phyloP scores from a whole-genome alignment of 495 filamentous ascomycete genomes.

The Cairneyella variabilis region DNA sequence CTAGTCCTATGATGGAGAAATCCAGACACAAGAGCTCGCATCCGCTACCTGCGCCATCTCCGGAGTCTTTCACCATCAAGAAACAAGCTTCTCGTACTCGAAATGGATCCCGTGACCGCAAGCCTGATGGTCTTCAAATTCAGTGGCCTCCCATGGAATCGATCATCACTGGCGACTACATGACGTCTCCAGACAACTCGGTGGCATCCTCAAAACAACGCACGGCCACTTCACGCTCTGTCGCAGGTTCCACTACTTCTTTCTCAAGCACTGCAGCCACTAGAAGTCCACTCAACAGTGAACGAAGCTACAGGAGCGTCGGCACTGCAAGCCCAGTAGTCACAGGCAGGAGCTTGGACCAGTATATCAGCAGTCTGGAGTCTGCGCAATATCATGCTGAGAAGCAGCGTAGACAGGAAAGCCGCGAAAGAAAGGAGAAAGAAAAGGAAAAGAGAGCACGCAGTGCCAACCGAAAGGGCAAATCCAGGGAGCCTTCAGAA shows the following conservation, averaged over 20 bases:
- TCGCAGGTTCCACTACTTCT: conserved; percentile 39
- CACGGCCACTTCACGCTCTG: conserved; percentile 43
- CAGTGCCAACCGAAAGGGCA: conserved; percentile 47
- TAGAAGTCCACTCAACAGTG: conserved; percentile 45
- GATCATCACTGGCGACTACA: conserved; percentile 42
- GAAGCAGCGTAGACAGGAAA: conserved; percentile 50
- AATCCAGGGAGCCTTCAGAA: conserved; percentile 57
- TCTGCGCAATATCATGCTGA: conserved; percentile 62
- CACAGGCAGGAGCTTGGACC: conserved; percentile 66
- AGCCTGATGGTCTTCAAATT: conserved; percentile 77
- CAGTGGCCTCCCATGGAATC: conserved; percentile 59
- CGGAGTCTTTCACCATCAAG: conserved; percentile 39
- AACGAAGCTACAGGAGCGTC: conserved; percentile 39
- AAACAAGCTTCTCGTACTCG: conserved; percentile 55
- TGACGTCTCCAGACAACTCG: conserved; percentile 46
- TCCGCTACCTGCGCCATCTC: conserved; percentile 48
- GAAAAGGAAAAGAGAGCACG: conserved; percentile 47
- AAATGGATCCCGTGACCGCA: conserved; percentile 74
- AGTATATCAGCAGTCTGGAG: conserved; percentile 85
- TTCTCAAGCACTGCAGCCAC: conserved; percentile 40
- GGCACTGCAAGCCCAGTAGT: conserved; percentile 37
- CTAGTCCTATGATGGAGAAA: conserved; percentile 47
- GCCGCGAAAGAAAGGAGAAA: conserved; percentile 52
- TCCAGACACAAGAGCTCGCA: conserved; percentile 27
- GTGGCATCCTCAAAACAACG: conserved; percentile 35